Conservation (phyloP, 1,139 yeast genomes). For the Yamadazyma jaroonii region DNA sequence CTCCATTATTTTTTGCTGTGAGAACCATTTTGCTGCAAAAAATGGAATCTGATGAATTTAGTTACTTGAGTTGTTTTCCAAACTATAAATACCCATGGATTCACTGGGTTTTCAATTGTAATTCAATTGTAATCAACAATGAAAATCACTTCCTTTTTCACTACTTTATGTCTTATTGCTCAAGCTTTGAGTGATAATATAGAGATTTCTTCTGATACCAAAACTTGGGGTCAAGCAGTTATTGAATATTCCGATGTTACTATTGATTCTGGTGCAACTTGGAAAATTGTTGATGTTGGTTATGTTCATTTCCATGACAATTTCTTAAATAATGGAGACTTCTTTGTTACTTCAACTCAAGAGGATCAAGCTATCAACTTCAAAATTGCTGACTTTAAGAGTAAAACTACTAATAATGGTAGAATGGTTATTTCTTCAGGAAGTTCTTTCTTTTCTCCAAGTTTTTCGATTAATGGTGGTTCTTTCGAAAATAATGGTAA, state of each 20-base stretch:
- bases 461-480: conserved; percentile 13
- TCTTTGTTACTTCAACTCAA: conserved; percentile 9
- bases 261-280: conserved; percentile 10
- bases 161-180: conserved; percentile 12
- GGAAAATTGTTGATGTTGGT: conserved; percentile 10
- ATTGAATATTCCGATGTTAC: conserved; percentile 4
- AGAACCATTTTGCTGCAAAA: background rate
- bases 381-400: conserved; percentile 5
- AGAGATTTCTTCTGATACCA: conserved; percentile 6
- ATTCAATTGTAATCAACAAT: conserved; percentile 1
- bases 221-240: conserved; percentile 9
- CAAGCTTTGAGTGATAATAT: conserved; percentile 9
- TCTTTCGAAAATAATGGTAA: conserved; percentile 14
- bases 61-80: too few relatives aligned
- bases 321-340: conserved; percentile 11
- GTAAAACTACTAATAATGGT: conserved; percentile 11
- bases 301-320: conserved; percentile 12
- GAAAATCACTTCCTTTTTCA: conserved; percentile 12
- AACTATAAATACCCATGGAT: background rate
- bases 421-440: conserved; percentile 12
- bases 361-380: conserved; percentile 8
- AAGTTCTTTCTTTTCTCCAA: conserved; percentile 11
- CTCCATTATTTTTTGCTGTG: background rate
- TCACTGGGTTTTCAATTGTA: background rate
- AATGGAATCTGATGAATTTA: background rate